A percentile compares a stretch with the other conserved stretches of the same genome.
These are phyloP conservation scores for Crucibulum laeve DNA, from an alignment of 768 basidiomycete genomes.

Conservation along the genomic window DNA sequence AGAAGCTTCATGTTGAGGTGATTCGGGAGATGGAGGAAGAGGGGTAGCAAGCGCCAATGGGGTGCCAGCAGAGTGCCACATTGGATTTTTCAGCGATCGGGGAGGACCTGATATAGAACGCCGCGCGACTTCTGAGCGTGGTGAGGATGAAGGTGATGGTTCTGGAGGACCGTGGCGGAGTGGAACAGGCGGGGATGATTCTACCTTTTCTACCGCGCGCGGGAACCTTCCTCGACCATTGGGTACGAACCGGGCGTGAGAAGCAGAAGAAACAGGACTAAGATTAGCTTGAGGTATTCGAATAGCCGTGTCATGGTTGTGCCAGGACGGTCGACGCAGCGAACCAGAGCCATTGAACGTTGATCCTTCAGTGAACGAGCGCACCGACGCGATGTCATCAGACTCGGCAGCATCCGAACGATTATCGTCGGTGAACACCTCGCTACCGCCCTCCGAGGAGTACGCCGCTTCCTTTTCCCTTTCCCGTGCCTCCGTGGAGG, in stretches of 20 bases:
- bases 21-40: constrained; percentile 46
- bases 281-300: constrained; percentile 17
- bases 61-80: constrained; percentile 30
- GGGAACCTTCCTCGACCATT: constrained; percentile 21
- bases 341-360: constrained; percentile 19
- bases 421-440: constrained; percentile 66
- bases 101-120: constrained; percentile 42
- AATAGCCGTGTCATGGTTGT: constrained; percentile 26
- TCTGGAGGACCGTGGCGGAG: constrained; percentile 18
- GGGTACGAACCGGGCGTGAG: constrained; percentile 1
- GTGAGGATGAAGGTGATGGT: constrained; percentile 17
- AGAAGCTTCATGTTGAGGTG: constrained; percentile 36
- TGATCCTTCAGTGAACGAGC: constrained; percentile 57
- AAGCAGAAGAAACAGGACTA: constrained; percentile 5
- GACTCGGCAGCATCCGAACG: constrained; percentile 57
- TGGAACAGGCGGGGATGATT: constrained; percentile 16
- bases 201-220: constrained; percentile 17
- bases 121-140: constrained; percentile 33
- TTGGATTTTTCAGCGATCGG: constrained; percentile 31
- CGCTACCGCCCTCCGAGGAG: constrained; percentile 62
- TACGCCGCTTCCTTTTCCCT: constrained; percentile 32
- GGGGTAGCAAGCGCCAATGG: constrained; percentile 34
- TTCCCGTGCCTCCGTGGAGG: constrained; percentile 57
- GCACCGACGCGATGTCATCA: constrained; percentile 68
- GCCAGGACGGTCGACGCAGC: constrained; percentile 46